Conservation (phyloP, 78 protist species). For the Dictyostelium intermedium region DNA sequence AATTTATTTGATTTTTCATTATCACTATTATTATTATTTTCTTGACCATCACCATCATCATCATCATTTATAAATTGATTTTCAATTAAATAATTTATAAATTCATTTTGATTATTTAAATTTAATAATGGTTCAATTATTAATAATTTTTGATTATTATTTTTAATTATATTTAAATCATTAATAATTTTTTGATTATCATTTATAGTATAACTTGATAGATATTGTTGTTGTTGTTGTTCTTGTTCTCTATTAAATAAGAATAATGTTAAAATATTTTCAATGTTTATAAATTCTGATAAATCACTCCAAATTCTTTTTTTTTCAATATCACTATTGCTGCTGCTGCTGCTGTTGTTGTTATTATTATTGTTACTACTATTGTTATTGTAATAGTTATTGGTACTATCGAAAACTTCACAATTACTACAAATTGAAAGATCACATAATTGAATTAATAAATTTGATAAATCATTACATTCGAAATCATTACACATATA, state of each 20-base stretch:
- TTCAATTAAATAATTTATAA: background rate
- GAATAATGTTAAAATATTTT: background rate
- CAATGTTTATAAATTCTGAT: background rate
- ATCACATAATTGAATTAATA: conserved; percentile 27
- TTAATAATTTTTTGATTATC: background rate
- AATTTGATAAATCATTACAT: conserved; percentile 7
- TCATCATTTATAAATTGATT: background rate
- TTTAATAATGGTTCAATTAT: background rate
- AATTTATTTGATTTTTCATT: background rate
- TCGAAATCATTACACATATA: conserved; percentile 45
- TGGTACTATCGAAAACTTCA: background rate
- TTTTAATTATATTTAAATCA: background rate
- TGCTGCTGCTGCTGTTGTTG: background rate
- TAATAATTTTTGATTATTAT: background rate
- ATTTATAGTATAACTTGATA: background rate
- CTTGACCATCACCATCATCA: background rate
- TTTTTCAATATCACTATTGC: background rate
- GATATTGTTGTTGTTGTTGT: background rate
- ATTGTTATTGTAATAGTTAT: background rate
- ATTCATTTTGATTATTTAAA: background rate
- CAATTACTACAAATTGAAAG: background rate
- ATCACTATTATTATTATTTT: background rate
- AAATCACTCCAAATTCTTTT: conserved; percentile 21
- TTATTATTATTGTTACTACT: background rate
- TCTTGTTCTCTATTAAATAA: background rate